Evolutionary conservation across 139 green algal genomes (phyloP), one percentile per base, ranked within the genome.

Genomic region (Eudorina sp.): DNA sequence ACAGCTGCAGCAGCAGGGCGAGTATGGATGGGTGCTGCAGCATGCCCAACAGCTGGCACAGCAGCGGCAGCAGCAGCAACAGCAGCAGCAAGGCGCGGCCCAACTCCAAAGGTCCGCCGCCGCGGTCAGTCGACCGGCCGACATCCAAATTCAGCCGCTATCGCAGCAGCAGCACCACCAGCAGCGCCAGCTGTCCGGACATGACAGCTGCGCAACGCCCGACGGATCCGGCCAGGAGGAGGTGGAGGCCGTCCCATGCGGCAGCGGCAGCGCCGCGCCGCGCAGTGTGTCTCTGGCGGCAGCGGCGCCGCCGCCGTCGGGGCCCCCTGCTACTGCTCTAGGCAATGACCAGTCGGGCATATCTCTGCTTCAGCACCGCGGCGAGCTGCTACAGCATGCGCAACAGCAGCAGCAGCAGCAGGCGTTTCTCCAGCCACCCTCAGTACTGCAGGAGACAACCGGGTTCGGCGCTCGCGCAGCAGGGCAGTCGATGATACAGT

Each of bases 151-250:
- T n/a, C 79, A 74, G 18, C 34, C 38, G 70, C 36, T 18, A 40
- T 38, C 14, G 55, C 81, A 72, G 31, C 38, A 76, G 11, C 68
- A 16, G 38, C 38, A 53, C 38, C 70, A 55, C 7, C 48, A 84
- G 38, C 53, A 84, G 53, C 77, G 38, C 25, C 51, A 72, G 66
- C 13, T 81, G 53, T 69, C 68, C 18, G 84, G 73, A 1, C 45
- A 79, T 34, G 66, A 74, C 48, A 80, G 53, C 53, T 80, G 58
- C n/a, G 70, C 62, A 21, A 70, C 55, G 38, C 84, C 43, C 8
- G 70, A 89, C 53, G 60, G 40, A 51, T 27, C 83, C 2, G 66
- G 40, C 8, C 60, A 68, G 31, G 66, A 88, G 46, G 66, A 88
- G 25, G 83, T 69, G 8, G 53, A 68, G 6, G 53, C 53, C 9